Conservation (phyloP, 2,329 filamentous ascomycete genomes). For the Exophiala aquamarina region DNA sequence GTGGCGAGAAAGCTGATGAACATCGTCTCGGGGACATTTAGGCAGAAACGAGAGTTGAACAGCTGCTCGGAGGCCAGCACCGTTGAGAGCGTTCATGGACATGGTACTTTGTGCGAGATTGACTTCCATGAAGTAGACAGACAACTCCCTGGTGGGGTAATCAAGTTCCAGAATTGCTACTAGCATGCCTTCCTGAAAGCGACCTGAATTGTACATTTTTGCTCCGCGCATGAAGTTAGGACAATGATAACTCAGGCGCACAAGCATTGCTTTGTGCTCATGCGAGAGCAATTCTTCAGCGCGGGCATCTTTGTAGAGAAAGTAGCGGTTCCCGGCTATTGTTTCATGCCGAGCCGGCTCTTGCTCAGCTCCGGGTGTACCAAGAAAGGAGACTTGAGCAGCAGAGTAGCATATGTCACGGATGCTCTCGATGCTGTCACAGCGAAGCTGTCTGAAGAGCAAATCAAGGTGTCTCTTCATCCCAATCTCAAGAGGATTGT, state of each 20-base stretch:
- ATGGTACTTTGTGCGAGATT: constrained; percentile 19
- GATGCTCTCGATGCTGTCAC: constrained; percentile 35
- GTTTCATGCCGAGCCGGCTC: constrained; percentile 15
- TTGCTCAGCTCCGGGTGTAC: neutral
- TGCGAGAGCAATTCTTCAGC: constrained; percentile 23
- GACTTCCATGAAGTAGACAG: constrained; percentile 31
- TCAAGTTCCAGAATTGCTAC: constrained; percentile 31
- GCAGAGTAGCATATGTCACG: constrained; percentile 33
- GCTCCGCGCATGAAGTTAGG: constrained; percentile 29
- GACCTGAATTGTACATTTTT: constrained; percentile 25
- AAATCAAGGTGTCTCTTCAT: constrained; percentile 34
- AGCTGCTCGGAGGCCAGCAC: constrained; percentile 19
- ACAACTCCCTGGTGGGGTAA: constrained; percentile 24
- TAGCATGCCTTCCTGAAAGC: constrained; percentile 33
- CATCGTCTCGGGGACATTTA: constrained; percentile 22
- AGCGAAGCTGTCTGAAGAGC: constrained; percentile 39
- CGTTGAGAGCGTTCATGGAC: constrained; percentile 22
- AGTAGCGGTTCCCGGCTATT: constrained; percentile 12
- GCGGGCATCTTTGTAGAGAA: constrained; percentile 19
- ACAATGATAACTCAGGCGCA: constrained; percentile 33
- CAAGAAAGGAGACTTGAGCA: constrained; percentile 20
- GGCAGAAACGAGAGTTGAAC: constrained; percentile 21
- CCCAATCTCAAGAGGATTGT: constrained; percentile 31
- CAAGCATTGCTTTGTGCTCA: constrained; percentile 25
- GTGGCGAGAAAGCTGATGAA: constrained; percentile 21